These are phyloP conservation scores for Hemisphaericaspora xylanilytica DNA, from an alignment of 1,139 yeast genomes.

Conservation along the genomic window DNA sequence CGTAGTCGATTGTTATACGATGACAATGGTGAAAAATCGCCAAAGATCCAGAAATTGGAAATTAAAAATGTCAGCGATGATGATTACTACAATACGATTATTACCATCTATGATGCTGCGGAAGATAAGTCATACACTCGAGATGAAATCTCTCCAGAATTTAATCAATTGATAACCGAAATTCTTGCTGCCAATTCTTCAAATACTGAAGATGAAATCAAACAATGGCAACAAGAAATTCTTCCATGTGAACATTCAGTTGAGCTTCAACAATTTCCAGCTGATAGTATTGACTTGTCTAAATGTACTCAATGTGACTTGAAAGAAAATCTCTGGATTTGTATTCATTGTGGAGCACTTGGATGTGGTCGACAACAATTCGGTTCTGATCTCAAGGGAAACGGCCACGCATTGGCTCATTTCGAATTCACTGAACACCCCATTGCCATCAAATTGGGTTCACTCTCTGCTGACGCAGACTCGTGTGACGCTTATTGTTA, in stretches of 20 bases:
- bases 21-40: constrained; percentile 34
- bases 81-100: constrained; percentile 57
- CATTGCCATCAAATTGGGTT: constrained; percentile 87
- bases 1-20: constrained; percentile 18
- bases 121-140: constrained; percentile 23
- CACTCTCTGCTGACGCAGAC: constrained; percentile 63
- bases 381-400: constrained; percentile 83
- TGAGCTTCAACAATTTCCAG: constrained; percentile 41
- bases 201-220: constrained; percentile 65
- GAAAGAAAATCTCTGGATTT: constrained; percentile 80
- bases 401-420: constrained; percentile 85
- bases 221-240: constrained; percentile 91
- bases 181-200: constrained; percentile 67
- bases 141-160: constrained; percentile 21
- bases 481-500: constrained; percentile 83
- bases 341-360: constrained; percentile 82
- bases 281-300: constrained; percentile 31
- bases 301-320: constrained; percentile 63
- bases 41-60: constrained; percentile 71
- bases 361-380: constrained; percentile 94
- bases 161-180: constrained; percentile 37
- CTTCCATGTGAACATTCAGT: constrained; percentile 74
- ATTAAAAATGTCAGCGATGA: constrained; percentile 67
- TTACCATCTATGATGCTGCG: constrained; percentile 43
- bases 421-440: constrained; percentile 58